Evolutionary conservation across 2,329 filamentous ascomycete species (phyloP).

Genomic region (Pyricularia pennisetigena): DNA sequence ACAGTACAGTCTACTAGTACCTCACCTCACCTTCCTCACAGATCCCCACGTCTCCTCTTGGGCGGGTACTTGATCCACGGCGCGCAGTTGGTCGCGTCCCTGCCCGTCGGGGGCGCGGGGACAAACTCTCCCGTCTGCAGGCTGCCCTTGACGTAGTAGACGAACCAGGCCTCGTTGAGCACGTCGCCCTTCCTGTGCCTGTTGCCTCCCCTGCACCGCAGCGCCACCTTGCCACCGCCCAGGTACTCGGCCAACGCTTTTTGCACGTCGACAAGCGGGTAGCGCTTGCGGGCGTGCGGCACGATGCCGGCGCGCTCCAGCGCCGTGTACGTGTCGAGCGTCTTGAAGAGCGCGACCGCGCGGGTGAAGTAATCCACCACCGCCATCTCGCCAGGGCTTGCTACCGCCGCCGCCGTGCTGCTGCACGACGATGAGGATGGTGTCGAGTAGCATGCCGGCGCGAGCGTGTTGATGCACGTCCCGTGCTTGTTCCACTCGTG

Average conservation of each 20-base stretch:
- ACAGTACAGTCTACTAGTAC: not conserved
- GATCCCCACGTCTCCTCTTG: constrained; percentile 17
- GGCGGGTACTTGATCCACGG: constrained; percentile 28
- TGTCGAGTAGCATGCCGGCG: constrained; percentile 49
- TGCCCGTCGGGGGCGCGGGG: constrained; percentile 26
- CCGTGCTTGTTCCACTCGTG: constrained; percentile 67
- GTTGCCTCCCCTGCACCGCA: constrained; percentile 27
- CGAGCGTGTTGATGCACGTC: constrained; percentile 61
- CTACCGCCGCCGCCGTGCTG: constrained; percentile 17
- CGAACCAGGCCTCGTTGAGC: constrained; percentile 44
- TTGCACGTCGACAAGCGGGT: constrained; percentile 31
- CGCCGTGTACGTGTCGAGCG: constrained; percentile 31
- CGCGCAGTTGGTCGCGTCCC: constrained; percentile 28
- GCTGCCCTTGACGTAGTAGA: constrained; percentile 41
- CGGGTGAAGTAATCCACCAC: constrained; percentile 34
- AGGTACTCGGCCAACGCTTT: constrained; percentile 31
- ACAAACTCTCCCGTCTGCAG: constrained; percentile 39
- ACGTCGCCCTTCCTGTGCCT: constrained; percentile 19
- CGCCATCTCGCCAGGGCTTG: constrained; percentile 30
- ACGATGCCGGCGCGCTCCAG: constrained; percentile 26
- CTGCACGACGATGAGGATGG: not conserved
- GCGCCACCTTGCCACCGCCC: constrained; percentile 30
- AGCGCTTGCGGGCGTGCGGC: constrained; percentile 23
- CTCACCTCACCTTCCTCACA: not conserved
- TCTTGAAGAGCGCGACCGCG: constrained; percentile 28